Conservation (phyloP, 2,329 filamentous ascomycete species). For the Cadophora gregata region DNA sequence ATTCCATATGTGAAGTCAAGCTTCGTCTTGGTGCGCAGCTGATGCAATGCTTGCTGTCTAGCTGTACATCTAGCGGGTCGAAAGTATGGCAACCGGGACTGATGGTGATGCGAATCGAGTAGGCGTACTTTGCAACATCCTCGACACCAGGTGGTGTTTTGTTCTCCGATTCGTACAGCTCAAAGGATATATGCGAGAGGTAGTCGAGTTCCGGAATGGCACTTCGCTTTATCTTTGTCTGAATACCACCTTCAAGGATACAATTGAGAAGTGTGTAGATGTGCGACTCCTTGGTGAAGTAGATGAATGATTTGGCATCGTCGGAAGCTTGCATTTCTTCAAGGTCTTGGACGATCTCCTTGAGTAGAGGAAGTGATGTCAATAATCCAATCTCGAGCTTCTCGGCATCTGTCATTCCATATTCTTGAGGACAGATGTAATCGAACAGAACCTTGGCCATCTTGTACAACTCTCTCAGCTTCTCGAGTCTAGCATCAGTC, state of each 20-base stretch:
- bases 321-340: slow-evolving; percentile 97
- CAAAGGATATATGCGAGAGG: slow-evolving; percentile 95
- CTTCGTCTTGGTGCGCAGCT: slow-evolving; percentile 90
- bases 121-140: slow-evolving; percentile 67
- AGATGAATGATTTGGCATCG: slow-evolving; percentile 95
- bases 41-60: slow-evolving; percentile 96
- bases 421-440: slow-evolving; percentile 98
- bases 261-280: slow-evolving; percentile 98
- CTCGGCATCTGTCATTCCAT: slow-evolving; percentile 92
- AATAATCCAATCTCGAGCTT: slow-evolving; percentile 98
- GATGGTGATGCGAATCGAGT: slow-evolving; percentile 95
- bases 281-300: slow-evolving; percentile 99
- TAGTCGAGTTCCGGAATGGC: slow-evolving; percentile 98
- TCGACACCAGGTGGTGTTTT: slow-evolving; percentile 42
- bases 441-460: slow-evolving; percentile 95
- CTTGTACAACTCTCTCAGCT: slow-evolving; percentile 90
- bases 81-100: slow-evolving; percentile 96
- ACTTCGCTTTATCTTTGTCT: slow-evolving; percentile 94
- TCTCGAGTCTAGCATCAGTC: slow-evolving; percentile 82
- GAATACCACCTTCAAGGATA: slow-evolving; percentile 94
- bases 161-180: slow-evolving; percentile 94
- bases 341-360: slow-evolving; percentile 92
- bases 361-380: slow-evolving; percentile 89
- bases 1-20: slow-evolving; percentile 89
- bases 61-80: slow-evolving; percentile 93